Conservation (phyloP, 176 grass and related monocot genomes). For the Rhynchospora breviuscula region DNA sequence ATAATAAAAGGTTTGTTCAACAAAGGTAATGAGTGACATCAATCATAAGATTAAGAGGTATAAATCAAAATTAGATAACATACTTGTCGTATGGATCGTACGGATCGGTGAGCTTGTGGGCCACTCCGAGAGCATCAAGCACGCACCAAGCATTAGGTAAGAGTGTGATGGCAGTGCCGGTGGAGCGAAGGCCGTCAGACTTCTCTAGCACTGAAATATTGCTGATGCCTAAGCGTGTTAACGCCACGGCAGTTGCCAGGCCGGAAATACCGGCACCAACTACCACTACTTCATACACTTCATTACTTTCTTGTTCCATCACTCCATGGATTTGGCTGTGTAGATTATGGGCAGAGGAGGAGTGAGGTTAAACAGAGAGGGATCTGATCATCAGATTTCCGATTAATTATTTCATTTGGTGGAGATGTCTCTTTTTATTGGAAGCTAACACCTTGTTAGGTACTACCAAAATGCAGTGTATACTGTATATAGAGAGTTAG, state of each 20-base stretch:
- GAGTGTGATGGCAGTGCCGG: background rate
- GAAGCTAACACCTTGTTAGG: too few species aligned
- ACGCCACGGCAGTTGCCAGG: background rate
- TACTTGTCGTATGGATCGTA: too few species aligned
- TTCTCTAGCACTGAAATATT: background rate
- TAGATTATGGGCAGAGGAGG: background rate
- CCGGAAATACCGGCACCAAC: background rate
- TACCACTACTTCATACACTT: background rate
- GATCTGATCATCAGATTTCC: too few species aligned
- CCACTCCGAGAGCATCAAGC: background rate
- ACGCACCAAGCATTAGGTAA: background rate
- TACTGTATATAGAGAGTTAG: too few species aligned
- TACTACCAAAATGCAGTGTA: too few species aligned
- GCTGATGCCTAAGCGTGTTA: background rate
- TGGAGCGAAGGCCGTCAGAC: background rate
- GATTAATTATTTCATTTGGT: too few species aligned
- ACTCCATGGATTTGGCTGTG: background rate
- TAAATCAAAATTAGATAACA: too few species aligned
- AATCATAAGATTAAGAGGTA: too few species aligned
- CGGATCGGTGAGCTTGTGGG: background rate
- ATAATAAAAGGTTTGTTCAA: too few species aligned
- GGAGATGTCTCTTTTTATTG: too few species aligned
- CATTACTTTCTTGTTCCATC: background rate
- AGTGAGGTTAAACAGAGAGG: background rate
- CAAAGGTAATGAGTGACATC: too few species aligned